phyloP scores from a whole-genome alignment of 2,329 filamentous ascomycete species.

The Elsinoe fawcettii region DNA sequence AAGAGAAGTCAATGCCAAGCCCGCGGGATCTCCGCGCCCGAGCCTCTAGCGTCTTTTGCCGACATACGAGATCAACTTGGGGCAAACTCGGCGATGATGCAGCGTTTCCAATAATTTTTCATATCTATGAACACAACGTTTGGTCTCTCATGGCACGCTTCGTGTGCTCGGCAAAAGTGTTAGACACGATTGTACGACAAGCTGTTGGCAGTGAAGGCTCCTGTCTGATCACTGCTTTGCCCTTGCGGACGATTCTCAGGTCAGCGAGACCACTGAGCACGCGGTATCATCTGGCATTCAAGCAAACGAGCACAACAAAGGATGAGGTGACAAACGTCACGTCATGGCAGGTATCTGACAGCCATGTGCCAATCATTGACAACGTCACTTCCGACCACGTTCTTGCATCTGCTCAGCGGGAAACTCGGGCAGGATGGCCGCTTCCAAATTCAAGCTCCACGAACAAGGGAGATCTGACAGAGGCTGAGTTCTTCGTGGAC shows the following conservation, averaged over 20 bases:
- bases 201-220: neutral
- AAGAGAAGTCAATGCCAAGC: conserved; percentile 1
- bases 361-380: neutral
- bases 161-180: conserved; percentile 5
- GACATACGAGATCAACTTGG: neutral
- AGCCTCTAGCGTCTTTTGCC: neutral
- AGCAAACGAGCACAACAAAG: neutral
- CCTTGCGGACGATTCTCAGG: neutral
- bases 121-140: neutral
- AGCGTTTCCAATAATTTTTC: neutral
- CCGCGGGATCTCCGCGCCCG: neutral
- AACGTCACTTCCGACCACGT: neutral
- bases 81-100: neutral
- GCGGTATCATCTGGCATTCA: neutral
- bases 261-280: conserved; percentile 9
- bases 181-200: conserved; percentile 11
- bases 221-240: neutral
- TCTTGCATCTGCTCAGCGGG: neutral
- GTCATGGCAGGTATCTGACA: neutral
- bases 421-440: neutral
- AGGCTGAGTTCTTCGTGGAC: neutral
- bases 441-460: neutral
- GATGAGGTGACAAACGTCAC: neutral
- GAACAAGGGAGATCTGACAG: neutral
- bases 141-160: conserved; percentile 6